Conservation (phyloP, 2,329 filamentous ascomycete genomes). For the Sporothrix schenckii region DNA sequence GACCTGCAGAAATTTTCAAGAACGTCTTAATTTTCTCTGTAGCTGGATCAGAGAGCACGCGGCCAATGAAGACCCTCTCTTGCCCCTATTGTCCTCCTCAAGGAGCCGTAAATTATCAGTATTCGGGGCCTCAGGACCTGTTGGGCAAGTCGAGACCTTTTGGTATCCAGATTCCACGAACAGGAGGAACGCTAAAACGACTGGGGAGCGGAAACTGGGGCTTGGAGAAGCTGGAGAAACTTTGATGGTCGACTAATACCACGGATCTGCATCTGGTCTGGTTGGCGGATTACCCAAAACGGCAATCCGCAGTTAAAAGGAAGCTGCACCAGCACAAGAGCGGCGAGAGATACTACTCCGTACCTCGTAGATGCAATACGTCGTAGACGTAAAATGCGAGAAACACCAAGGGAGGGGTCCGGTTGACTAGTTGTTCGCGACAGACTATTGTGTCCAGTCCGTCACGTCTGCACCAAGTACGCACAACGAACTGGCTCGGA, state of each 20-base stretch:
- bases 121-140: neutral
- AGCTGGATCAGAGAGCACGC: slow-evolving; percentile 5
- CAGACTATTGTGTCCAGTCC: no score
- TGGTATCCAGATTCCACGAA: neutral
- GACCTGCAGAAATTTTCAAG: neutral
- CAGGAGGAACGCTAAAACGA: slow-evolving; percentile 12
- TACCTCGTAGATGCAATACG: no score
- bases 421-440: neutral
- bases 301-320: slow-evolving; percentile 22
- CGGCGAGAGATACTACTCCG: neutral
- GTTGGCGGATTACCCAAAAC: slow-evolving; percentile 26
- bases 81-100: neutral
- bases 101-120: neutral
- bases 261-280: slow-evolving; percentile 12
- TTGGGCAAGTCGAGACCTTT: slow-evolving; percentile 20
- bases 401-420: neutral
- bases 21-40: neutral
- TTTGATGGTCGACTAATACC: neutral
- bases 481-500: neutral
- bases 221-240: slow-evolving; percentile 24
- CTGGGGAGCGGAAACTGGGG: neutral
- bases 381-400: neutral
- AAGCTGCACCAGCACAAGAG: neutral
- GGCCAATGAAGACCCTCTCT: neutral
- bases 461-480: no score